Evolutionary conservation across 2,329 filamentous ascomycete species (phyloP).

Genomic region (Sporothrix brasiliensis): DNA sequence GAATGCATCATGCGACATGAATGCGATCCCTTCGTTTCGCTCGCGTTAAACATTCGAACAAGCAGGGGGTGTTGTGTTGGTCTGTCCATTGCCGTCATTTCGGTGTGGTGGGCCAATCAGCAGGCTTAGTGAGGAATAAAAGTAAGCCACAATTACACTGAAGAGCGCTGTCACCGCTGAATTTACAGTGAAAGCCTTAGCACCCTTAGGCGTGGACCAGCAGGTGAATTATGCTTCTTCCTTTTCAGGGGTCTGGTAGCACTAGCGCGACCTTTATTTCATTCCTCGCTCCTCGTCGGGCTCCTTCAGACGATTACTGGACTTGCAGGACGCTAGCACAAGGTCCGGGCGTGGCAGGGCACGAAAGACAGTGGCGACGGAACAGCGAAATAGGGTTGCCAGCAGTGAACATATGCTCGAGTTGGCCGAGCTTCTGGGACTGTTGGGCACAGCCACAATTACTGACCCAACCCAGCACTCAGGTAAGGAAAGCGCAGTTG

Average conservation of each 20-base stretch:
- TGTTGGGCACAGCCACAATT: constrained; percentile 2
- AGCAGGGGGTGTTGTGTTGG: neutral
- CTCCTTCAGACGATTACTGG: neutral
- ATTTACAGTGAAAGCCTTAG: no score
- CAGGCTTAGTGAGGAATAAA: neutral
- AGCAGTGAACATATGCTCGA: neutral
- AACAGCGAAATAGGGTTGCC: neutral
- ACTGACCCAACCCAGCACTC: neutral
- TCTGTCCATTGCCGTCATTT: neutral
- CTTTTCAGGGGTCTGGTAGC: constrained; percentile 1
- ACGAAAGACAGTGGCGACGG: neutral
- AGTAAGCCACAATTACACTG: neutral
- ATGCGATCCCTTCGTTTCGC: neutral
- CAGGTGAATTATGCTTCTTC: constrained; percentile 24
- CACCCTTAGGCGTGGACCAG: neutral
- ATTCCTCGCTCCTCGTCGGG: neutral
- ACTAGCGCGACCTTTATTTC: constrained; percentile 19
- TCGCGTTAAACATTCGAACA: neutral
- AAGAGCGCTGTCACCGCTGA: neutral
- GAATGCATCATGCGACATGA: neutral
- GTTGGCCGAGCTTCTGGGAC: neutral
- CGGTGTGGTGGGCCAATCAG: constrained; percentile 14
- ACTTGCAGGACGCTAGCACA: constrained; percentile 1
- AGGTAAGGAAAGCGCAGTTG: no score
- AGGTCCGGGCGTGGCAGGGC: constrained; percentile 11